These are phyloP conservation scores for Yarrowia bubula DNA, from an alignment of 805 yeast genomes.

Conservation along the genomic window DNA sequence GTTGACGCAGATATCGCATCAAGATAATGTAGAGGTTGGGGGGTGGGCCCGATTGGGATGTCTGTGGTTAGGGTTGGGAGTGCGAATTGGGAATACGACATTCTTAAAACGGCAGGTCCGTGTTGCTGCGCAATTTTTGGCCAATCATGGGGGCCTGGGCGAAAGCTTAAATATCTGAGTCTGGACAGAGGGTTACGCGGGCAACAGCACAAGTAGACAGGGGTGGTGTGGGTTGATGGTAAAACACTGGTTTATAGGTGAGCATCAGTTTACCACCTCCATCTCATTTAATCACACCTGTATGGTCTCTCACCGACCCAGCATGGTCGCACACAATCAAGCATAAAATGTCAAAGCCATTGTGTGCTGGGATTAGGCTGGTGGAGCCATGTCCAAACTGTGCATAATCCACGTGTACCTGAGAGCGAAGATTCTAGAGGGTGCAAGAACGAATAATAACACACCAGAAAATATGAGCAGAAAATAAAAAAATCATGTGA, in stretches of 20 bases:
- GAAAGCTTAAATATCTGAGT: neutral
- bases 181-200: neutral
- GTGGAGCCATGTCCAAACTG: conserved; percentile 16
- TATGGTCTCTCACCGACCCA: neutral
- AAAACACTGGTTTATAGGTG: too few species aligned
- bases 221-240: neutral
- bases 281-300: neutral
- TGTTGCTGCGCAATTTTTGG: conserved; percentile 20
- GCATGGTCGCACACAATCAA: neutral
- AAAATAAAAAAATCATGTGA: too few species aligned
- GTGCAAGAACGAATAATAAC: too few species aligned
- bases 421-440: neutral
- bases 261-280: too few species aligned
- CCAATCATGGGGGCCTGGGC: conserved; percentile 11
- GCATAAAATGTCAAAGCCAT: neutral
- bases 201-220: neutral
- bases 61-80: neutral
- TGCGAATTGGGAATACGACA: conserved; percentile 20
- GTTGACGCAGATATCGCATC: conserved; percentile 24
- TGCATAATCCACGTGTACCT: conserved; percentile 21
- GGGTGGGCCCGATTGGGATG: conserved; percentile 9
- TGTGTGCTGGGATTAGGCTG: conserved; percentile 26
- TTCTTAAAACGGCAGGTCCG: conserved; percentile 22
- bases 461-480: too few species aligned
- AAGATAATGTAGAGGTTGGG: conserved; percentile 27